Conservation (phyloP, 2,329 filamentous ascomycete species). For the Epicoccum nigrum region DNA sequence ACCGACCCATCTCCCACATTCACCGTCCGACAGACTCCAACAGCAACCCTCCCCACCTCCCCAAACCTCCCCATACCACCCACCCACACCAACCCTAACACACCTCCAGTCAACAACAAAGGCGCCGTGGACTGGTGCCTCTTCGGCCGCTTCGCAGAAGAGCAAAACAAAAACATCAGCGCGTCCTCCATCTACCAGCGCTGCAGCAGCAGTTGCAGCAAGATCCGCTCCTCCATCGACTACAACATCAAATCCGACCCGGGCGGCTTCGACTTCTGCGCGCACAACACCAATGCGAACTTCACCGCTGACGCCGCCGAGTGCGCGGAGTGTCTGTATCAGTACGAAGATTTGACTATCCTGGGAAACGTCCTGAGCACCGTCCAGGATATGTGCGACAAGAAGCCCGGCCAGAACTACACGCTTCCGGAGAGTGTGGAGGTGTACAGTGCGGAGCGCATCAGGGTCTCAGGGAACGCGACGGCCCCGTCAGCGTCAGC, state of each 20-base stretch:
- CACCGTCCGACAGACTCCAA: too few species aligned
- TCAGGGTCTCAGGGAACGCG: conserved; percentile 5
- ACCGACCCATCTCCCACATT: too few species aligned
- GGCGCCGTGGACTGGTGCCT: conserved; percentile 29
- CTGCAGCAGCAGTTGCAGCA: conserved; percentile 23
- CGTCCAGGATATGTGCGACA: conserved; percentile 23
- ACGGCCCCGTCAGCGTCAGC: conserved; percentile 1
- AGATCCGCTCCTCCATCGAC: conserved; percentile 23
- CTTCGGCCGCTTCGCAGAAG: conserved; percentile 25
- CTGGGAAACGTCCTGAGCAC: conserved; percentile 28
- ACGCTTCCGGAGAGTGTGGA: conserved; percentile 16
- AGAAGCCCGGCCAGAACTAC: conserved; percentile 25
- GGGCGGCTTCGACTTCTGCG: conserved; percentile 26
- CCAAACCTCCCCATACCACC: too few species aligned
- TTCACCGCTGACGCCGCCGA: conserved; percentile 23
- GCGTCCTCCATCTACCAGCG: conserved; percentile 18
- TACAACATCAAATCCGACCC: conserved; percentile 22
- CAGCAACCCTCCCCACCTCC: too few species aligned
- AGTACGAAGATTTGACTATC: conserved; percentile 20
- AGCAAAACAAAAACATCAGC: conserved; percentile 21
- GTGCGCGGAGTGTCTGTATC: conserved; percentile 25
- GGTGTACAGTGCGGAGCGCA: conserved; percentile 25
- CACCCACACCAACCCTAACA: background rate
- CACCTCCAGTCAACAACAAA: conserved; percentile 25
- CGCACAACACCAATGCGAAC: conserved; percentile 17